Percentiles rank a stretch among this genome's conserved stretches.
These are phyloP conservation scores for Cyclotella sp. DNA, from an alignment of 108 stramenopile genomes.

Conservation along the genomic window DNA sequence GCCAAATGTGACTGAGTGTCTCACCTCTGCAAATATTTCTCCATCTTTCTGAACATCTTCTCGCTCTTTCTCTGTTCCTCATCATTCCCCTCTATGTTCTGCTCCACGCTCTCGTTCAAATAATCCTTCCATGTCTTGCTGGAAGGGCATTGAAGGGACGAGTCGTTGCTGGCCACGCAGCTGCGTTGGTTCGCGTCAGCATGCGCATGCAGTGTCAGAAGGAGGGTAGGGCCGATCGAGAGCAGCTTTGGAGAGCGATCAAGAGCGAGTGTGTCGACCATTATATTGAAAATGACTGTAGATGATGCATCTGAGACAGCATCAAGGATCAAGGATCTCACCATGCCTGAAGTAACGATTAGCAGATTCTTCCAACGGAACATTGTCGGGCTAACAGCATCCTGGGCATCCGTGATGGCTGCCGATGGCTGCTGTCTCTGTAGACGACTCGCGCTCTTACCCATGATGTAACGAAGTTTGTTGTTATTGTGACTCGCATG, in stretches of 20 bases:
- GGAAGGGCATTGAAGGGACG: background rate
- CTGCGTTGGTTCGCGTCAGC: background rate
- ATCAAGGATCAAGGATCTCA: background rate
- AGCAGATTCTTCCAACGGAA: background rate
- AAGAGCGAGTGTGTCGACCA: background rate
- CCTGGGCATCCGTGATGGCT: background rate
- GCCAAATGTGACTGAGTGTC: background rate
- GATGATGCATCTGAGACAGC: background rate
- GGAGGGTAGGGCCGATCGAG: background rate
- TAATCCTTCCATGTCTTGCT: background rate
- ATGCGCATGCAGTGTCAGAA: background rate
- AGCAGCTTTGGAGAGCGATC: background rate
- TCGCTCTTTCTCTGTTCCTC: background rate
- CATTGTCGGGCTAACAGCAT: background rate
- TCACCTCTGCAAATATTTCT: conserved; percentile 7
- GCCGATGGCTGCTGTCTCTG: background rate
- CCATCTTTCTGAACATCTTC: background rate
- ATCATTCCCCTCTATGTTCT: conserved; percentile 6
- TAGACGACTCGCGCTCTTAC: too few species aligned
- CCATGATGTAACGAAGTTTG: too few species aligned
- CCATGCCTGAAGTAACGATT: background rate
- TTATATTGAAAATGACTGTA: background rate
- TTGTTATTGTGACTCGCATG: too few species aligned
- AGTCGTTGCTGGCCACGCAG: background rate
- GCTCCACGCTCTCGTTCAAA: background rate